A percentile compares a stretch with the other conserved stretches of the same genome.
Evolutionary conservation across 2,329 filamentous ascomycete genomes (phyloP).

Genomic region (Penicillium concentricum): DNA sequence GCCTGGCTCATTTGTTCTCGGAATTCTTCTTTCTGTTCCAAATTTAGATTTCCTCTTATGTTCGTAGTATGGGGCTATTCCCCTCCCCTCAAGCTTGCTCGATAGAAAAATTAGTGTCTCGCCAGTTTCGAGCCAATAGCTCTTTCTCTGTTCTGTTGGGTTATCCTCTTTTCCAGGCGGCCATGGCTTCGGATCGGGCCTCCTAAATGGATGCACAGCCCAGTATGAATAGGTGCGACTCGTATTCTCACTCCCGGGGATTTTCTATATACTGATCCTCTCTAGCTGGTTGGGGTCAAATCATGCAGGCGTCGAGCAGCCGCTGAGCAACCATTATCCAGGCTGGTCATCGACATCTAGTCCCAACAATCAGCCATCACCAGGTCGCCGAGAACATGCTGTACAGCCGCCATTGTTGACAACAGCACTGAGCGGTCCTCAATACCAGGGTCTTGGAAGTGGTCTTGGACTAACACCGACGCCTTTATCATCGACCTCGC

Average conservation of each 20-base stretch:
- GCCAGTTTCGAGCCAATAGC: constrained; percentile 15
- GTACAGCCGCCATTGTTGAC: constrained; percentile 44
- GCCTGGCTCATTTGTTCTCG: constrained; percentile 12
- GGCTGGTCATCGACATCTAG: constrained; percentile 34
- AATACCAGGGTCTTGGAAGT: constrained; percentile 35
- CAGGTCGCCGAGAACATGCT: constrained; percentile 44
- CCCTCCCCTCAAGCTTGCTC: constrained; percentile 16
- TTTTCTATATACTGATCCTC: constrained; percentile 23
- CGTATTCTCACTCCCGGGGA: neutral
- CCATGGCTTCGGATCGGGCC: constrained; percentile 31
- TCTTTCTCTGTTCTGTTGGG: constrained; percentile 11
- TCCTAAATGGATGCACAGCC: constrained; percentile 27
- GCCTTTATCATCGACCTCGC: constrained; percentile 44
- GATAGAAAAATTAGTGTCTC: constrained; percentile 25
- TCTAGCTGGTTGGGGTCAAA: constrained; percentile 35
- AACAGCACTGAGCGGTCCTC: constrained; percentile 39
- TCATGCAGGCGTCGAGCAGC: constrained; percentile 34
- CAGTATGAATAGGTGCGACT: constrained; percentile 41
- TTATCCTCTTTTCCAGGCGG: constrained; percentile 20
- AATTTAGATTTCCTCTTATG: constrained; percentile 20
- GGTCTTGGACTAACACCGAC: constrained; percentile 33
- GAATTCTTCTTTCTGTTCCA: constrained; percentile 22
- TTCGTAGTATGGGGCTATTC: constrained; percentile 16
- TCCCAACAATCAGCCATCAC: constrained; percentile 36
- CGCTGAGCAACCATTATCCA: constrained; percentile 28